A percentile compares a stretch with the other conserved stretches of the same genome.
These are phyloP conservation scores for Aspergillus sp. DNA, from an alignment of 2,329 filamentous ascomycete genomes.

Conservation along the genomic window DNA sequence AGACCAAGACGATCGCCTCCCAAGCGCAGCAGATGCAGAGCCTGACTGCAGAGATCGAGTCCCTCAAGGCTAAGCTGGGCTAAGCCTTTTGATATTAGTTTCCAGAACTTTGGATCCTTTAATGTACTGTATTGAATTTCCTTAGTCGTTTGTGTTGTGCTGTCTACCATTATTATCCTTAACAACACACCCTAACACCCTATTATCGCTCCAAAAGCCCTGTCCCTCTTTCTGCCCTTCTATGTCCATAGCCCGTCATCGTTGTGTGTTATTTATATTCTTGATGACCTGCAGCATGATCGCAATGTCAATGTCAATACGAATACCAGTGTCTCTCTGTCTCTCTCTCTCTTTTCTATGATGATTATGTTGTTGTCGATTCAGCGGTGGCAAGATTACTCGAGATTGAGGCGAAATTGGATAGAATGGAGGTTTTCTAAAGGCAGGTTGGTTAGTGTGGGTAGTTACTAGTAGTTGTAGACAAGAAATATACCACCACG, in stretches of 20 bases:
- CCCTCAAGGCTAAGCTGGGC: constrained; percentile 74
- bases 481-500: background rate
- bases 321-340: background rate
- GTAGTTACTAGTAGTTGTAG: background rate
- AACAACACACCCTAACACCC: background rate
- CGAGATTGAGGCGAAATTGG: background rate
- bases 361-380: constrained; percentile 1
- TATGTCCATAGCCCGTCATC: constrained; percentile 20
- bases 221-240: constrained; percentile 8
- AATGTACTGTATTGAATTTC: constrained; percentile 15
- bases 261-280: constrained; percentile 16
- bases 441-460: background rate
- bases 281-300: constrained; percentile 20
- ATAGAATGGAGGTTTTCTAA: background rate
- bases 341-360: background rate
- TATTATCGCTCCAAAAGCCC: constrained; percentile 12
- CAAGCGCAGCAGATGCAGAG: constrained; percentile 74
- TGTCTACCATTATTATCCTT: constrained; percentile 2
- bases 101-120: constrained; percentile 1
- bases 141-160: background rate
- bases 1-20: constrained; percentile 74
- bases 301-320: constrained; percentile 18
- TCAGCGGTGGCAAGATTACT: background rate
- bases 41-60: constrained; percentile 73
- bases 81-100: constrained; percentile 24